Evolutionary conservation across 2,329 filamentous ascomycete species (phyloP).

Genomic region (Sclerotinia glacialis): DNA sequence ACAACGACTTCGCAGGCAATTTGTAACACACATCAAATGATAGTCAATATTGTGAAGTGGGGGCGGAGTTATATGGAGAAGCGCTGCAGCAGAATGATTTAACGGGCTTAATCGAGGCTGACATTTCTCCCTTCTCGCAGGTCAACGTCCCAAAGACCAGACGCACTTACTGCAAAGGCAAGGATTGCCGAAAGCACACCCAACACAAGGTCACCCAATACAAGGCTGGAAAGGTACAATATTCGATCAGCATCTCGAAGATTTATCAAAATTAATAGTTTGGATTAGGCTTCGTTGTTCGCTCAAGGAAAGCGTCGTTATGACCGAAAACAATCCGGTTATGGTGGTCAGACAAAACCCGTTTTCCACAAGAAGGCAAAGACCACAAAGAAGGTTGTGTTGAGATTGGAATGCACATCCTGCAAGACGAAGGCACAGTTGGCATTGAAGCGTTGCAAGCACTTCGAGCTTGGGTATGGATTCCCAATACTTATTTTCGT

Average conservation of each 20-base stretch:
- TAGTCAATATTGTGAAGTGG: background rate
- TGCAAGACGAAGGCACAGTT: slow-evolving; percentile 99
- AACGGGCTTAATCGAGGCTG: slow-evolving; percentile 7
- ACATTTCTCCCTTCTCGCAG: slow-evolving; percentile 40
- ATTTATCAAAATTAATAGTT: slow-evolving; percentile 21
- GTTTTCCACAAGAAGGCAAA: slow-evolving; percentile 99
- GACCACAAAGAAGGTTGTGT: slow-evolving; percentile 99
- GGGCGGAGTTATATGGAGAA: background rate
- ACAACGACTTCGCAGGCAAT: background rate
- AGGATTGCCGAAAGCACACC: slow-evolving; percentile 88
- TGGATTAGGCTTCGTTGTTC: slow-evolving; percentile 72
- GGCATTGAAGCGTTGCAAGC: slow-evolving; percentile 99
- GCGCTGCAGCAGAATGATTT: background rate
- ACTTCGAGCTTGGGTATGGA: slow-evolving; percentile 98
- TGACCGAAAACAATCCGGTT: slow-evolving; percentile 98
- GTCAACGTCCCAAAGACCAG: slow-evolving; percentile 99
- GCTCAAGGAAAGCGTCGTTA: slow-evolving; percentile 99
- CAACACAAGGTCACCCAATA: slow-evolving; percentile 94
- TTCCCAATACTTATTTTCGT: background rate
- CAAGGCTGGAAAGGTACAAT: slow-evolving; percentile 83
- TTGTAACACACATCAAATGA: background rate
- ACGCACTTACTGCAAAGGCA: slow-evolving; percentile 97
- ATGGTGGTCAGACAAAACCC: slow-evolving; percentile 99
- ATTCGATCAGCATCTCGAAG: slow-evolving; percentile 27
- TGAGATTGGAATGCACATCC: slow-evolving; percentile 93